Evolutionary conservation across 306 rosid species (phyloP).

Genomic region (Quercus bicolor): DNA sequence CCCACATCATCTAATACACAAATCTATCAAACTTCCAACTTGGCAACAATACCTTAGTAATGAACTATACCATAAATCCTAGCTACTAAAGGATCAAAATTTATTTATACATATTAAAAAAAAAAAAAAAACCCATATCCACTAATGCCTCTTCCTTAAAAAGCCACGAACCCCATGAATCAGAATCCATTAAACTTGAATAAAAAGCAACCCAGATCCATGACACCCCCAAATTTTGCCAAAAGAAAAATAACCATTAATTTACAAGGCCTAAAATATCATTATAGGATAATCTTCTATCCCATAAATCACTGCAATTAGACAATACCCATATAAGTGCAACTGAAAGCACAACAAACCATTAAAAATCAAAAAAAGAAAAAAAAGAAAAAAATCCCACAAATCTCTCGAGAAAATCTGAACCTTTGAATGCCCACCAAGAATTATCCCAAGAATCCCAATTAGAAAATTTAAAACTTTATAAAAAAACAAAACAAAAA

Average conservation of each 20-base stretch:
- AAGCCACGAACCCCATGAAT: slow-evolving; percentile 14
- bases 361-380: background rate
- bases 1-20: slow-evolving; percentile 19
- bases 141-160: slow-evolving; percentile 5
- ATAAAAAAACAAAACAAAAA: background rate
- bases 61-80: slow-evolving; percentile 17
- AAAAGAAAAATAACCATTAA: background rate
- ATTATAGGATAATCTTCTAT: background rate
- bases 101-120: too few relatives aligned
- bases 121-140: background rate
- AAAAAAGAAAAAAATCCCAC: background rate
- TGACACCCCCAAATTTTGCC: background rate
- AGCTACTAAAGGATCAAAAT: background rate
- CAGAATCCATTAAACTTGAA: slow-evolving; percentile 22
- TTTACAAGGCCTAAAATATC: background rate
- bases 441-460: slow-evolving; percentile 18
- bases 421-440: background rate
- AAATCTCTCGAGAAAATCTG: background rate
- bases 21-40: slow-evolving; percentile 25
- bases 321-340: background rate
- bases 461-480: background rate
- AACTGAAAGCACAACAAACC: slow-evolving; percentile 18
- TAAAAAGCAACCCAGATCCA: slow-evolving; percentile 54
- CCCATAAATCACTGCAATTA: background rate
- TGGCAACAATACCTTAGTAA: background rate